Evolutionary conservation across 108 stramenopile species (phyloP), one percentile per base, ranked within the genome.

Genomic region (Heterococcus sp.): DNA sequence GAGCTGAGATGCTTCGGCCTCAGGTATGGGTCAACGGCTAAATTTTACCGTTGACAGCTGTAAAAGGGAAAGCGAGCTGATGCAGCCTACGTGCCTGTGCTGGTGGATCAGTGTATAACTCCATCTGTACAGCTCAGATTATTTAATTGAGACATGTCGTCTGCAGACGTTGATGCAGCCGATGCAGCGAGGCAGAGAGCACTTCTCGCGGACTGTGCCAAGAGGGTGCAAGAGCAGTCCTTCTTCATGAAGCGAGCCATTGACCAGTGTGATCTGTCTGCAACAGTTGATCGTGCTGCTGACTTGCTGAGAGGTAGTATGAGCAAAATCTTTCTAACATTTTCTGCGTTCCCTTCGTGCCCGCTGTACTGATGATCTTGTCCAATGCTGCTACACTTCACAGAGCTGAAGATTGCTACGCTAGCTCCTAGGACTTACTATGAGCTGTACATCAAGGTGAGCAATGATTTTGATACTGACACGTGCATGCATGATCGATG

Each of bases 341-440:
- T 58, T 21, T 58, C 14, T 8, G 46, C 21, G 46, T 21, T 58
- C 14, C 46, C 46, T 58, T 21, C 21, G 46, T 21, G 46, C 21
- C 46, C 21, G 46, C 46, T 58, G 46, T 8, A 8, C 46, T n/a
- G n/a, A n/a, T n/a, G n/a, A n/a, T n/a, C 21, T 8, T 21, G 46
- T 21, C 46, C 14, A 14, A 8, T 58, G 46, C 21, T 21, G 46
- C 21, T 8, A 8, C 46, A 21, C 46, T 21, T 8, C 46, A 21
- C 46, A 58, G 97, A 99, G 86, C 84, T 99, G 68, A 69, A 82
- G 28, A 92, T 93, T 5, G 76, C 90, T 1, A 68, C 83, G 65
- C 86, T 99, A 32, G 89, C 92, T 8, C 98, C 98, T 70, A 93
- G 94, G 79, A 93, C 95, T 85, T 99, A 99, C 87, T 98, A 97